Evolutionary conservation across 2,329 filamentous ascomycete species (phyloP), one percentile per base, ranked within the genome.

Genomic region (Fusarium neocosmosporiellum): DNA sequence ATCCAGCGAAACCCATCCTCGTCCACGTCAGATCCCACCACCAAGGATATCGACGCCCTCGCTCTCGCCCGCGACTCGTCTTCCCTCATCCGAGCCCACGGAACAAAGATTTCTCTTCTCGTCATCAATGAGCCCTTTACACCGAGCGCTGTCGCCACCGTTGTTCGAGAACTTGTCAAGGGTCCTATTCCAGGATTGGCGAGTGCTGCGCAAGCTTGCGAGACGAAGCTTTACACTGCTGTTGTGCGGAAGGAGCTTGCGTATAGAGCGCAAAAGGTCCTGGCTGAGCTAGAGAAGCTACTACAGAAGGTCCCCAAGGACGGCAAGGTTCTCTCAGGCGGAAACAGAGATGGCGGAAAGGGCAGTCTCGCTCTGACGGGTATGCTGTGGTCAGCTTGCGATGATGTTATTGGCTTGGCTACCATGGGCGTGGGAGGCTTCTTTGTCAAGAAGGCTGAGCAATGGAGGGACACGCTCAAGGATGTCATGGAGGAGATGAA

Each of bases 101-200:
- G 92, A 2, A 98, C 95, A 7, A 98, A 97, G 71, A 87, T 98
- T 29, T 96, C 94, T 0, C 91, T 98, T 1, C 88, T 98, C 14
- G 89, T 96, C 2, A 93, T 97, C 78, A 98, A 94, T 78, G 89
- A 94, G 20, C 95, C 96, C 1, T 97, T 97, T 75, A 96, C 95
- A 0, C 91, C 94, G 0, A 91, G 91, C 1, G 95, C 94, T 7
- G 87, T 97, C 36, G 84, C 83, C 11, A 91, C 88, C 27, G 90
- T 97, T 16, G 84, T 98, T 6, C 87, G 89, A 36, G 91, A 95
- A 66, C 86, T 97, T n/a, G 87, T 91, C 24, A 87, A 89, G 14
- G 91, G 90, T 0, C 90, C 93, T n/a, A 86, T 97, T 0, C 93
- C 94, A 0, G 93, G 90, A 4, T 86, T 97, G 27, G 90, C 94